Evolutionary conservation across 2,329 filamentous ascomycete genomes (phyloP).

Genomic region (Cordyceps cateniannulata): DNA sequence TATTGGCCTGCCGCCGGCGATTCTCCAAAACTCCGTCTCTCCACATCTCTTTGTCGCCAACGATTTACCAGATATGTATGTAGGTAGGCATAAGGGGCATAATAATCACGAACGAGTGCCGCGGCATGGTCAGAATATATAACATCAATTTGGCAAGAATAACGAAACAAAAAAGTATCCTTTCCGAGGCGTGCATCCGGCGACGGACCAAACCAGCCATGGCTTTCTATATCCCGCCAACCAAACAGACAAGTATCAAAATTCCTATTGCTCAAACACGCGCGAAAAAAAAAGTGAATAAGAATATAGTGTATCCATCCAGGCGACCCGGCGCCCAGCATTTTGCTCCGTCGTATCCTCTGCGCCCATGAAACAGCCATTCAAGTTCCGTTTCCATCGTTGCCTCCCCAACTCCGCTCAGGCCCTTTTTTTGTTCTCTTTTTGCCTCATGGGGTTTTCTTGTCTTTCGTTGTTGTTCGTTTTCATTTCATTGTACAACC

Average conservation of each 20-base stretch:
- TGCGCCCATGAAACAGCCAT: background rate
- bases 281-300: conserved; percentile 7
- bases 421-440: background rate
- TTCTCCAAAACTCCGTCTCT: conserved; percentile 5
- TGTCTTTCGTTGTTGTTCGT: background rate
- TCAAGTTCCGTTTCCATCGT: background rate
- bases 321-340: conserved; percentile 5
- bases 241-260: conserved; percentile 8
- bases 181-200: conserved; percentile 13
- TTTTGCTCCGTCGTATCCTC: background rate
- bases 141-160: conserved; percentile 7
- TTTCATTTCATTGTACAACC: conserved; percentile 3
- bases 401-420: background rate
- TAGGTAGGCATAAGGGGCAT: too few relatives aligned
- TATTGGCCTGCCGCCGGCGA: background rate
- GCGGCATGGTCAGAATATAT: background rate
- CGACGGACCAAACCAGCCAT: conserved; percentile 14
- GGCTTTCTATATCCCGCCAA: conserved; percentile 15
- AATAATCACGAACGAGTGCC: background rate
- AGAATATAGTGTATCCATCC: background rate
- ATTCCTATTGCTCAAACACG: conserved; percentile 8
- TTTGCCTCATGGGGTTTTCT: background rate
- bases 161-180: conserved; percentile 3
- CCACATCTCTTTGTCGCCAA: background rate
- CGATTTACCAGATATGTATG: too few relatives aligned